A percentile compares a stretch with the other conserved stretches of the same genome.
These are phyloP conservation scores for Evansstolkia leycettana DNA, from an alignment of 495 filamentous ascomycete genomes.

Conservation along the genomic window DNA sequence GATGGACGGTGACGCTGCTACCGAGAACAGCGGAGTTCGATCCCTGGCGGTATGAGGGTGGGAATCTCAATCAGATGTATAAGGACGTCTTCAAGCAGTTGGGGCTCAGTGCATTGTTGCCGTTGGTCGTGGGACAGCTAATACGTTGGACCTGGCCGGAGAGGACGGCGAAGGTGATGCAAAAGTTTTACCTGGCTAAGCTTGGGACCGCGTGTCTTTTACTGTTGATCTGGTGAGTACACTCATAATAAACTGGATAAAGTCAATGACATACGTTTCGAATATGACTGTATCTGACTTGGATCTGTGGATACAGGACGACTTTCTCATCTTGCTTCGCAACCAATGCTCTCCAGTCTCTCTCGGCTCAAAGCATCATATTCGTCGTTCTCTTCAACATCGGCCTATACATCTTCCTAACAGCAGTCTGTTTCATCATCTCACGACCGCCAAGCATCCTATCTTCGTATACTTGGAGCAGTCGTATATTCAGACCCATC, in stretches of 20 bases:
- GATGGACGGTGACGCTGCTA: conserved; percentile 37
- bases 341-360: conserved; percentile 33
- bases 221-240: conserved; percentile 37
- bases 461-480: conserved; percentile 8
- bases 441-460: conserved; percentile 27
- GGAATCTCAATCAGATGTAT: conserved; percentile 36
- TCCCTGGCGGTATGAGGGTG: conserved; percentile 29
- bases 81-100: conserved; percentile 39
- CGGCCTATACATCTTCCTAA: conserved; percentile 38
- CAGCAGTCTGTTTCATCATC: conserved; percentile 34
- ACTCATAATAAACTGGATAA: no score
- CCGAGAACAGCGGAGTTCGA: conserved; percentile 31
- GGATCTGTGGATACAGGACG: conserved; percentile 22
- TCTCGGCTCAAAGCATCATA: conserved; percentile 33
- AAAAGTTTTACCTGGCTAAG: conserved; percentile 33
- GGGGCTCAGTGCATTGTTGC: conserved; percentile 36
- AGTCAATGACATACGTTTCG: no score
- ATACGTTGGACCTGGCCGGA: conserved; percentile 37
- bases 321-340: conserved; percentile 44
- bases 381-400: conserved; percentile 43
- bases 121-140: conserved; percentile 35
- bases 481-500: conserved; percentile 24
- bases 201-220: conserved; percentile 33
- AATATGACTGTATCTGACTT: no score
- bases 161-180: conserved; percentile 23